Conservation (phyloP, 495 filamentous ascomycete genomes). For the Lophiotrema nucula region DNA sequence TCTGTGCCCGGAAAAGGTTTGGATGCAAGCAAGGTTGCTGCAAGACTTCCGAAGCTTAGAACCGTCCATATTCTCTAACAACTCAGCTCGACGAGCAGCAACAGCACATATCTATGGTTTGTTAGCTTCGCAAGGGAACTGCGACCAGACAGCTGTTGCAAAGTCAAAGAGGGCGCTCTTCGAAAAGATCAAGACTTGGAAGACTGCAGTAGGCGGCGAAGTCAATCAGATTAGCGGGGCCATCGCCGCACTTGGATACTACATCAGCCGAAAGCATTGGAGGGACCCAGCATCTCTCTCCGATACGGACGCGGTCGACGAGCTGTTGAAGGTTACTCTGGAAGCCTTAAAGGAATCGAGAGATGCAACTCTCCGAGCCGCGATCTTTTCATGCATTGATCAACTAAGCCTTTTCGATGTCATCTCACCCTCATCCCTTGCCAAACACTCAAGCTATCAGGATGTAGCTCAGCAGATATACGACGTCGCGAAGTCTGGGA, state of each 20-base stretch:
- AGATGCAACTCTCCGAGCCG: conserved; percentile 58
- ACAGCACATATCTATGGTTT: conserved; percentile 76
- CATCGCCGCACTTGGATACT: conserved; percentile 56
- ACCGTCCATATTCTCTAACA: conserved; percentile 64
- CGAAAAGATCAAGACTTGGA: conserved; percentile 50
- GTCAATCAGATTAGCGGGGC: conserved; percentile 61
- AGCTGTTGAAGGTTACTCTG: conserved; percentile 46
- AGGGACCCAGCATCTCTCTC: conserved; percentile 31
- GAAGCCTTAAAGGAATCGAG: conserved; percentile 51
- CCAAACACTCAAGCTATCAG: conserved; percentile 41
- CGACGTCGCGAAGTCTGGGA: conserved; percentile 70
- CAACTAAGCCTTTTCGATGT: conserved; percentile 72
- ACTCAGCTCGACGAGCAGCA: conserved; percentile 58
- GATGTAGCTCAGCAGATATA: conserved; percentile 58
- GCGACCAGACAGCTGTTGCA: conserved; percentile 39
- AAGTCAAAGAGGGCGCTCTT: conserved; percentile 47
- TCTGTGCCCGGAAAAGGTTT: conserved; percentile 53
- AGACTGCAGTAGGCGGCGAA: conserved; percentile 58
- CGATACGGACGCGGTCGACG: conserved; percentile 40
- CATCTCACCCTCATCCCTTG: conserved; percentile 46
- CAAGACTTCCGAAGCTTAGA: conserved; percentile 30
- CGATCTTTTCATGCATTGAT: conserved; percentile 64
- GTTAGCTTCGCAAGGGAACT: conserved; percentile 63
- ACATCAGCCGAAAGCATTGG: conserved; percentile 59
- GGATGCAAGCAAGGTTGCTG: conserved; percentile 41